Percentiles rank a stretch among this genome's conserved stretches.
Evolutionary conservation across 768 basidiomycete species (phyloP).

Genomic region (Mycena venus): DNA sequence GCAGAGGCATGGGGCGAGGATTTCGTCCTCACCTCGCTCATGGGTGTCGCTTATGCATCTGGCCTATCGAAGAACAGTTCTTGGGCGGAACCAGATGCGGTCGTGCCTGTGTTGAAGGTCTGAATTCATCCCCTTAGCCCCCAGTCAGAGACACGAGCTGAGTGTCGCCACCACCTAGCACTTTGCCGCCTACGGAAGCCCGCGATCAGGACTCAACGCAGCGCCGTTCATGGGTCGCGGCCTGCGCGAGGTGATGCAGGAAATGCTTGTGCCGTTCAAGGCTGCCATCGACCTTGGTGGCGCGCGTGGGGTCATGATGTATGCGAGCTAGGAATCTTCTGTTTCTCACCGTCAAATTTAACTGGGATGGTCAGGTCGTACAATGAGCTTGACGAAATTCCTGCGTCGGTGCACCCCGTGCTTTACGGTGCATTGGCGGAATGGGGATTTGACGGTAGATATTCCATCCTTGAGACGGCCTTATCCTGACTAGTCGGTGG

Average conservation of each 20-base stretch:
- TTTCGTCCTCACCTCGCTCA: constrained; percentile 38
- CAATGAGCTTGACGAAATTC: constrained; percentile 42
- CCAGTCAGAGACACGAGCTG: too few species aligned
- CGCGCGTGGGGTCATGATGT: constrained; percentile 43
- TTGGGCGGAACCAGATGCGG: constrained; percentile 41
- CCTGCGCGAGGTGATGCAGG: constrained; percentile 37
- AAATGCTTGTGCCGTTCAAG: constrained; percentile 42
- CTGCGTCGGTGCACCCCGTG: constrained; percentile 38
- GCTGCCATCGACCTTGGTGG: constrained; percentile 39
- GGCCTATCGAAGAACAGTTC: constrained; percentile 42
- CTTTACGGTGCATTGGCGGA: constrained; percentile 40
- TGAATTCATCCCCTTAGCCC: too few species aligned
- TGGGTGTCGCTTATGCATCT: constrained; percentile 40
- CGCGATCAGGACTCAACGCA: constrained; percentile 39
- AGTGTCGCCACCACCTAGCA: constrained; percentile 23
- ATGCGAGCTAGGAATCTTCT: not conserved
- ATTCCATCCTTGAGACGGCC: not conserved
- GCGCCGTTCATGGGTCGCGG: constrained; percentile 40
- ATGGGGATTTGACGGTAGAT: constrained; percentile 40
- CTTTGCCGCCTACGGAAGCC: constrained; percentile 42
- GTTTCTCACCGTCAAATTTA: not conserved
- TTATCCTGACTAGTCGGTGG: not conserved
- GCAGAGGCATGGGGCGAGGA: constrained; percentile 45
- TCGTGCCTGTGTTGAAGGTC: constrained; percentile 42
- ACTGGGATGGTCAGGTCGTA: constrained; percentile 33